phyloP scores from a whole-genome alignment of 768 basidiomycete species.

The Lentinus brumalis region DNA sequence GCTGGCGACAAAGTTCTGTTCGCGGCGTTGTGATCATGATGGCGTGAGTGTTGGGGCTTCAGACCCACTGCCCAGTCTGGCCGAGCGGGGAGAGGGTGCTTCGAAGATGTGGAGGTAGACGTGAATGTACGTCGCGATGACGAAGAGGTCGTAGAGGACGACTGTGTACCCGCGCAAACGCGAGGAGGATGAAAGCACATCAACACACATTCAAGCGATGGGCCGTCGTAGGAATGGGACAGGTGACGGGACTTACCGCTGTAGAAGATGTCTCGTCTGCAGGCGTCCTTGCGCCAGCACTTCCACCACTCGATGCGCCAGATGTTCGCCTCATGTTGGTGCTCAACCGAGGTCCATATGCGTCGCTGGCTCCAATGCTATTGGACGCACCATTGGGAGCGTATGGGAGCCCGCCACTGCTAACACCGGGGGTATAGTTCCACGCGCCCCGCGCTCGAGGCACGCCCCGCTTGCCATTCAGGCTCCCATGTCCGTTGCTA shows the following conservation, averaged over 20 bases:
- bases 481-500: slow-evolving; percentile 33
- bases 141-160: slow-evolving; percentile 77
- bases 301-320: slow-evolving; percentile 50
- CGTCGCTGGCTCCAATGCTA: slow-evolving; percentile 37
- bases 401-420: slow-evolving; percentile 46
- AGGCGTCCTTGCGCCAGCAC: slow-evolving; percentile 57
- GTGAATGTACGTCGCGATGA: slow-evolving; percentile 79
- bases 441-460: slow-evolving; percentile 42
- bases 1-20: slow-evolving; percentile 44
- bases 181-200: background rate
- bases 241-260: slow-evolving; percentile 55
- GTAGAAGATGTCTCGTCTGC: slow-evolving; percentile 79
- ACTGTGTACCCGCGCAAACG: slow-evolving; percentile 40
- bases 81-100: slow-evolving; percentile 74
- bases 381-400: slow-evolving; percentile 29
- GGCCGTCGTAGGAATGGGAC: slow-evolving; percentile 9
- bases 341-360: slow-evolving; percentile 68
- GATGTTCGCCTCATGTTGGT: slow-evolving; percentile 48
- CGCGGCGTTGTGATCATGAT: slow-evolving; percentile 50
- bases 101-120: slow-evolving; percentile 79
- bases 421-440: slow-evolving; percentile 70
- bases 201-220: slow-evolving; percentile 11
- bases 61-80: slow-evolving; percentile 91
- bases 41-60: slow-evolving; percentile 60
- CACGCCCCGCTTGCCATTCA: slow-evolving; percentile 30